Base-by-base conservation (phyloP, 1,284 basidiomycete genomes). In the Marasmius tenuissimus region DNA sequence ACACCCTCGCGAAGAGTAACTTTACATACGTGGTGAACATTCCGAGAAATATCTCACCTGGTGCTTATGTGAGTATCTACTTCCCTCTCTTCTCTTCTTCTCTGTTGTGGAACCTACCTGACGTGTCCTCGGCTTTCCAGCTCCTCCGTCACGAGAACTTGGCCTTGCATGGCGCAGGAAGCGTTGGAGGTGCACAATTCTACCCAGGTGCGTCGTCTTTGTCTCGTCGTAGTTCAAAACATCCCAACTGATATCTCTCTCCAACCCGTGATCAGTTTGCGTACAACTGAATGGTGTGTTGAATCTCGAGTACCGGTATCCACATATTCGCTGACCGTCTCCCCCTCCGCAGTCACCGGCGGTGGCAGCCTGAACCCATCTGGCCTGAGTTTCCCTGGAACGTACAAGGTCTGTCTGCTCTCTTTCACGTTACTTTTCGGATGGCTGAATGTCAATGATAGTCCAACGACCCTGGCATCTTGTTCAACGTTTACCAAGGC, bases 71-170 rank as follows among this genome's bases (percentile, higher is more conserved):
- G 49, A 61, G 72, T 50, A 39, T 47, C 39, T 33, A n/a, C 33
- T 9, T 33, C 39, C n/a, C 11, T 7, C 14, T 34, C 14, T 35
- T n/a, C 50, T 35, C 34, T 11, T 14, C n/a, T 52, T 34, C 10
- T 34, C 9, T 16, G 22, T 10, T 7, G 3, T 22, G 34, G 48
- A 50, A 50, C 27, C 14, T 1, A 33, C 11, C 9, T 18, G 6
- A 16, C 34, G 34, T 42, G 40, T 42, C n/a, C 6, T 61, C 11
- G 22, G 37, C 1, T 35, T 50, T 52, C 16, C 16, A 76, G 74
- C 66, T 77, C 33, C 68, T 77, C 34, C 73, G 75, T 11, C 75
- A 77, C 59, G 74, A 77, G 65, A 75, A 75, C 57, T 68, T 76
- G 18, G 74, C 75, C 11, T 59, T 77, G 53, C 75, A 77, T 61